Percentiles rank a stretch among this genome's conserved stretches.
Evolutionary conservation across 305 asterid species (phyloP).

Genomic region (Caryopteris hybrid): DNA sequence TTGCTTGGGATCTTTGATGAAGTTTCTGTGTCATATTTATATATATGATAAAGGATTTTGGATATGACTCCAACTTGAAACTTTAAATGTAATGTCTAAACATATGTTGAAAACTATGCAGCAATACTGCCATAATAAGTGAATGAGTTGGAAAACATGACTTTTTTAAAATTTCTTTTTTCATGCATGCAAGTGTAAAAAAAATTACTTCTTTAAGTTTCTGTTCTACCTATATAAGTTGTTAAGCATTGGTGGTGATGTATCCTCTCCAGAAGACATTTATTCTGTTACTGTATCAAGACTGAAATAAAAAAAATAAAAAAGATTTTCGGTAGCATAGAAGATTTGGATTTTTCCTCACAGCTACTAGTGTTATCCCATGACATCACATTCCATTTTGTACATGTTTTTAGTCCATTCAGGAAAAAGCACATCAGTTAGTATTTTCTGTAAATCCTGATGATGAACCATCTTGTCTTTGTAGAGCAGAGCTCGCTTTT

Average conservation of each 20-base stretch:
- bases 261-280: not conserved
- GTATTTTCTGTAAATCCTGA: slow-evolving; percentile 19
- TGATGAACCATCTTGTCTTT: slow-evolving; percentile 30
- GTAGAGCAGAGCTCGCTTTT: slow-evolving; percentile 98
- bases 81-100: not conserved
- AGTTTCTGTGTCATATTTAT: not conserved
- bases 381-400: not conserved
- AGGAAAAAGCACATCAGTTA: not conserved
- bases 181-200: not conserved
- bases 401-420: not conserved
- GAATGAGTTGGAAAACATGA: not conserved
- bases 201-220: not conserved
- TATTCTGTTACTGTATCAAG: not conserved
- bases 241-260: not conserved
- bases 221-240: not conserved
- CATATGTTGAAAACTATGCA: not conserved
- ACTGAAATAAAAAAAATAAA: not conserved
- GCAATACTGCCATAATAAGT: not conserved
- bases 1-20: not conserved
- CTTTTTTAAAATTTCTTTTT: not conserved
- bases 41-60: not conserved
- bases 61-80: not conserved
- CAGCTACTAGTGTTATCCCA: not conserved
- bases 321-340: not conserved
- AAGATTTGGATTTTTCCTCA: not conserved